Percentiles rank a stretch among this genome's conserved stretches.
Conservation (phyloP, 2,329 filamentous ascomycete species). For the Botrytis elliptica region DNA sequence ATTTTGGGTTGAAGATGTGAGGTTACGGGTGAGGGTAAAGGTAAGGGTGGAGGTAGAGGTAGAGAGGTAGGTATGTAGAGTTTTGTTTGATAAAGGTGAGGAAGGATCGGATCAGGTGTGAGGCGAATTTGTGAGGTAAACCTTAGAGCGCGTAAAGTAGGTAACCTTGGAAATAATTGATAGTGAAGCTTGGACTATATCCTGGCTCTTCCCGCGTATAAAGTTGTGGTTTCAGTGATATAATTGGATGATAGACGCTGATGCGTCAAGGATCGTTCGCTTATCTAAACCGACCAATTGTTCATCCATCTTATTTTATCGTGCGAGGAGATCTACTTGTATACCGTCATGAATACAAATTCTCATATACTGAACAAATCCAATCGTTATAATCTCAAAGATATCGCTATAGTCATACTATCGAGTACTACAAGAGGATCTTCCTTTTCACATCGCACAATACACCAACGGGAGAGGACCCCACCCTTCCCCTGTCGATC, state of each 20-base stretch:
- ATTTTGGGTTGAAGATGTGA: background rate
- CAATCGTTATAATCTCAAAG: background rate
- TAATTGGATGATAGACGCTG: slow-evolving; percentile 5
- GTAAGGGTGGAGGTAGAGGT: background rate
- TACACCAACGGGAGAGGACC: background rate
- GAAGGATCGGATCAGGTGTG: background rate
- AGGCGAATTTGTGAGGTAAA: background rate
- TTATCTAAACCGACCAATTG: background rate
- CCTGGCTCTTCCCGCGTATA: background rate
- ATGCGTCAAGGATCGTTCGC: background rate
- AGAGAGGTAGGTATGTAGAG: background rate
- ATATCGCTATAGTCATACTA: background rate
- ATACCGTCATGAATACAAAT: background rate
- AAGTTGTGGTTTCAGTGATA: background rate
- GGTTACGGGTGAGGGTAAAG: slow-evolving; percentile 4
- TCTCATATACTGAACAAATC: background rate
- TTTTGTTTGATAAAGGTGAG: slow-evolving; percentile 7
- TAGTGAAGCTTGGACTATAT: background rate
- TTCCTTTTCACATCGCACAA: background rate
- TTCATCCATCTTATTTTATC: background rate
- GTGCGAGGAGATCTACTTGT: background rate
- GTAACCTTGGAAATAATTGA: background rate
- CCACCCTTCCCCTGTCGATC: background rate
- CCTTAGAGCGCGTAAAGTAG: background rate
- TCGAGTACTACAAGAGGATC: background rate